A percentile compares a stretch with the other conserved stretches of the same genome.
Evolutionary conservation across 176 grass and related monocot species (phyloP).

Genomic region (Oropetium thomaeum): DNA sequence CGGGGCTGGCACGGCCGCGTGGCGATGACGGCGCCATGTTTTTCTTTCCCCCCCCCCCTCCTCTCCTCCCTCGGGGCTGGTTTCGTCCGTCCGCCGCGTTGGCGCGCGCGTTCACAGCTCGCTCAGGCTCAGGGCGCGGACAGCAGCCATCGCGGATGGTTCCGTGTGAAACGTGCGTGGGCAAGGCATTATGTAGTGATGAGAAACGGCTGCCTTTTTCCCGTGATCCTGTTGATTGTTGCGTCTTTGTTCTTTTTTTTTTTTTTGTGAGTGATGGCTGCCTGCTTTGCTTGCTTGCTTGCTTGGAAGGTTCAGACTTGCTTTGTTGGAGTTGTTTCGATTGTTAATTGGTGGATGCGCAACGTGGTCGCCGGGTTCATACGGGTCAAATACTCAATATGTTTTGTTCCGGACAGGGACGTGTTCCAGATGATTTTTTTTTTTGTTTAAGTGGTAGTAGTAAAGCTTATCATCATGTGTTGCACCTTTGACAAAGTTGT

Average conservation of each 20-base stretch:
- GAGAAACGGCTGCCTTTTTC: not conserved
- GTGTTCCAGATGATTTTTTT: not conserved
- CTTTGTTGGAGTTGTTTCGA: not conserved
- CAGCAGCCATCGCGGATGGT: not conserved
- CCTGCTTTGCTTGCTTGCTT: constrained; percentile 35
- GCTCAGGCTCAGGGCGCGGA: not conserved
- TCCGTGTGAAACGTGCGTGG: constrained; percentile 6
- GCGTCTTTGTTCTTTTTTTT: not conserved
- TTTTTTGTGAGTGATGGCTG: not conserved
- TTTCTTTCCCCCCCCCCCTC: too few relatives aligned
- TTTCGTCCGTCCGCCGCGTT: not conserved
- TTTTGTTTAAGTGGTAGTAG: too few relatives aligned
- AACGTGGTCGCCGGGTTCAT: not conserved
- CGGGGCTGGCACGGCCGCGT: not conserved
- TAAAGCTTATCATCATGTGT: too few relatives aligned
- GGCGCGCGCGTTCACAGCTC: constrained; percentile 15
- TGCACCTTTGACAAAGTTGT: too few relatives aligned
- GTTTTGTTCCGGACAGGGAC: not conserved
- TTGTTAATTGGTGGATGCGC: not conserved
- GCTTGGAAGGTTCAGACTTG: constrained; percentile 33
- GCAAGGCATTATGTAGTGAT: not conserved
- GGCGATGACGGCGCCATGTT: constrained; percentile 32
- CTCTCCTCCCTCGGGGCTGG: not conserved
- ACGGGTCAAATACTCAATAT: constrained; percentile 13
- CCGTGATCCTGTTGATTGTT: not conserved